Evolutionary conservation across 2,329 filamentous ascomycete species (phyloP).

Genomic region (Penicillium sp.): DNA sequence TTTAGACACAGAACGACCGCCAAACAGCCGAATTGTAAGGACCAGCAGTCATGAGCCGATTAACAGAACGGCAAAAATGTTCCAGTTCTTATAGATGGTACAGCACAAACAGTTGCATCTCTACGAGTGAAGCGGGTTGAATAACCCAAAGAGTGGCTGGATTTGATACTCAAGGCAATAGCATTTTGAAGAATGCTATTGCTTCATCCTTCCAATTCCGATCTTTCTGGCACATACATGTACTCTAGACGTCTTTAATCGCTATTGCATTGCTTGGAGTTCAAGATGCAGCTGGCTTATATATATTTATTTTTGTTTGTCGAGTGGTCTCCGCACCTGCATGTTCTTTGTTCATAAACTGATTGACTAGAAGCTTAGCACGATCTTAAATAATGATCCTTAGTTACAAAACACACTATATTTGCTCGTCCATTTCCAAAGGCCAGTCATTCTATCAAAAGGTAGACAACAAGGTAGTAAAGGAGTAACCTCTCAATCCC

Average conservation of each 20-base stretch:
- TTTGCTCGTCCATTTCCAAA: neutral
- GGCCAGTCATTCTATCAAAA: neutral
- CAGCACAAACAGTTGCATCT: neutral
- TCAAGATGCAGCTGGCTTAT: no score
- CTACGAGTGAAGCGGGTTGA: neutral
- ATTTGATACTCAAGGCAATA: neutral
- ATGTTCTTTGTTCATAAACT: neutral
- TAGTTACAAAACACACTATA: neutral
- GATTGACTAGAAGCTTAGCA: neutral
- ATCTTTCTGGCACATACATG: neutral
- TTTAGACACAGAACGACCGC: neutral
- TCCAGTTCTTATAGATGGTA: neutral
- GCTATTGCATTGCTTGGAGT: no score
- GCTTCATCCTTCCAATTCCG: neutral
- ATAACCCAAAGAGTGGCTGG: neutral
- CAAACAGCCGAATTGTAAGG: neutral
- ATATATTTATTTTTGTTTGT: no score
- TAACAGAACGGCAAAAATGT: neutral
- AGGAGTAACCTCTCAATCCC: neutral
- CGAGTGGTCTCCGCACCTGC: no score
- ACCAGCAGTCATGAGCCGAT: neutral
- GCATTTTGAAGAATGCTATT: neutral
- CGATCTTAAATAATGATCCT: neutral
- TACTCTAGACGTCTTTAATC: no score
- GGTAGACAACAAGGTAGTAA: neutral